phyloP scores from a whole-genome alignment of 495 filamentous ascomycete genomes.

The Daldinia caldariorum region DNA sequence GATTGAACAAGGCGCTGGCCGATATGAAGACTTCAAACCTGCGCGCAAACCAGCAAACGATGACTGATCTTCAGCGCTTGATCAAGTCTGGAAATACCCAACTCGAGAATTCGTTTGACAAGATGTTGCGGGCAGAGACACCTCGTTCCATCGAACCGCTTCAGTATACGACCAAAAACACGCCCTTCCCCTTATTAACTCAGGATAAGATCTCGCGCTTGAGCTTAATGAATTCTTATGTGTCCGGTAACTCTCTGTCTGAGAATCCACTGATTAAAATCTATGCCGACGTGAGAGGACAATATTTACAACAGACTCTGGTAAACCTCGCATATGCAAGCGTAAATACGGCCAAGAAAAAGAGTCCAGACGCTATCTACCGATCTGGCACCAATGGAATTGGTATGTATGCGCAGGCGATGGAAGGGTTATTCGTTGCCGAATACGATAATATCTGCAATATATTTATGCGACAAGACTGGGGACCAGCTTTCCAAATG shows the following conservation, averaged over 20 bases:
- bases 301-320: slow-evolving; percentile 81
- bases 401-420: slow-evolving; percentile 83
- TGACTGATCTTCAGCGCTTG: slow-evolving; percentile 78
- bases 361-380: slow-evolving; percentile 81
- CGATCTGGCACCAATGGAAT: slow-evolving; percentile 93
- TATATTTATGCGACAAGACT: slow-evolving; percentile 86
- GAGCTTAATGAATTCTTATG: slow-evolving; percentile 63
- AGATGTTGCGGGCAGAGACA: slow-evolving; percentile 73
- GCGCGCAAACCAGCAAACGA: slow-evolving; percentile 88
- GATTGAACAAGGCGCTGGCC: slow-evolving; percentile 79
- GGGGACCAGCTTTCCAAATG: slow-evolving; percentile 76
- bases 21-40: slow-evolving; percentile 89
- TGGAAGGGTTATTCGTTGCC: slow-evolving; percentile 84
- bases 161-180: slow-evolving; percentile 91
- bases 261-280: slow-evolving; percentile 73
- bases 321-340: slow-evolving; percentile 88
- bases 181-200: slow-evolving; percentile 57
- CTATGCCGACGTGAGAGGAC: slow-evolving; percentile 85
- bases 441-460: slow-evolving; percentile 89
- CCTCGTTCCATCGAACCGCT: slow-evolving; percentile 83
- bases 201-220: slow-evolving; percentile 61
- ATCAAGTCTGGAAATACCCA: slow-evolving; percentile 79
- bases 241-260: slow-evolving; percentile 61
- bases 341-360: slow-evolving; percentile 85
- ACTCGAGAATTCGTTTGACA: slow-evolving; percentile 83